phyloP scores from a whole-genome alignment of 2,329 filamentous ascomycete species.

The Tolypocladium amazonense region DNA sequence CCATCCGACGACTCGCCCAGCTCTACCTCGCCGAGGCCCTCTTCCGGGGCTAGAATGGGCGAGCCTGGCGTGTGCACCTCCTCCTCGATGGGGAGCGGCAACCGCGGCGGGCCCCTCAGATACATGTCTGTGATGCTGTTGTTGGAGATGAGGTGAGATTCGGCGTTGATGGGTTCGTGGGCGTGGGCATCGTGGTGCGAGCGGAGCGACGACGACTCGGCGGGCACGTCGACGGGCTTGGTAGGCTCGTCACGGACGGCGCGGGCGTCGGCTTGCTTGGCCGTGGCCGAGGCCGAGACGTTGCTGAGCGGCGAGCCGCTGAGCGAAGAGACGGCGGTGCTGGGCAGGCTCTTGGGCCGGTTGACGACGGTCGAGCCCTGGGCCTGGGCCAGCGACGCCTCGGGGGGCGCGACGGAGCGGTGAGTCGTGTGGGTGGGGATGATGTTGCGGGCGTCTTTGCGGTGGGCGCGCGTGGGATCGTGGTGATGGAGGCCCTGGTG shows the following conservation, averaged over 20 bases:
- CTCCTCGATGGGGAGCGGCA: slow-evolving; percentile 90
- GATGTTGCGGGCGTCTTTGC: slow-evolving; percentile 33
- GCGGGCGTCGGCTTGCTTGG: slow-evolving; percentile 15
- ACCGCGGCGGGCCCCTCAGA: slow-evolving; percentile 64
- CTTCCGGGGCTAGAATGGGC: slow-evolving; percentile 68
- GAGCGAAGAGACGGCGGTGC: slow-evolving; percentile 37
- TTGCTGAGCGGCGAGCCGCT: slow-evolving; percentile 34
- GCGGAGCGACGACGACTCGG: slow-evolving; percentile 25
- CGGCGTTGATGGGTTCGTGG: slow-evolving; percentile 21
- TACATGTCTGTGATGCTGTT: slow-evolving; percentile 55
- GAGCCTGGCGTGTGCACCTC: slow-evolving; percentile 83
- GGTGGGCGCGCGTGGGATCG: slow-evolving; percentile 19
- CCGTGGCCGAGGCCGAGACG: slow-evolving; percentile 17
- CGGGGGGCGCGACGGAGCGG: slow-evolving; percentile 48
- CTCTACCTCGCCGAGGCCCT: slow-evolving; percentile 41
- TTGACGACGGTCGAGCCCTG: slow-evolving; percentile 43
- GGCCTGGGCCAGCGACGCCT: slow-evolving; percentile 51
- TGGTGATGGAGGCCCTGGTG: slow-evolving; percentile 7
- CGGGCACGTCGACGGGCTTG: slow-evolving; percentile 49
- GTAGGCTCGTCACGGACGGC: slow-evolving; percentile 25
- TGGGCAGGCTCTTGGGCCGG: slow-evolving; percentile 34
- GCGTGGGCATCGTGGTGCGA: slow-evolving; percentile 24
- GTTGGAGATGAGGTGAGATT: slow-evolving; percentile 35
- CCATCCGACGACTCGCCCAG: slow-evolving; percentile 37
- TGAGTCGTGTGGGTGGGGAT: slow-evolving; percentile 44